These are phyloP conservation scores for Colletotrichum plurivorum DNA, from an alignment of 2,329 filamentous ascomycete species.

Conservation along the genomic window DNA sequence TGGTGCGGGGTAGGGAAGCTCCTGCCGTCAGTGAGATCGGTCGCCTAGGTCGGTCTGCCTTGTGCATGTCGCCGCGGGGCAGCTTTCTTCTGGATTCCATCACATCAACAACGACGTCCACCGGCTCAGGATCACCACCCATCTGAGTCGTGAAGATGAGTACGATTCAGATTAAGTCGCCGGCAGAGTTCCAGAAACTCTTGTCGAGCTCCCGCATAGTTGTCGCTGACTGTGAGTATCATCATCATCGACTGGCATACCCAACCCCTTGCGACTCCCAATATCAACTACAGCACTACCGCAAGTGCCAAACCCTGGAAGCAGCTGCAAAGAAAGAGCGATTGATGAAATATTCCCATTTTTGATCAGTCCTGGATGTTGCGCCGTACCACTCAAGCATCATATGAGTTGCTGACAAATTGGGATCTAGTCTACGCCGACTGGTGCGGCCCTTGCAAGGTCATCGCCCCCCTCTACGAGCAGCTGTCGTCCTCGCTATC, in stretches of 20 bases:
- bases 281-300: not conserved
- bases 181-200: conserved; percentile 76
- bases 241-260: not conserved
- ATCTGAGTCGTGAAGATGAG: conserved; percentile 47
- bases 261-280: conserved; percentile 42
- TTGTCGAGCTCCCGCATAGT: conserved; percentile 83
- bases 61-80: conserved; percentile 21
- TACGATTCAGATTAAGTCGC: conserved; percentile 55
- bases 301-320: not conserved
- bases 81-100: conserved; percentile 35
- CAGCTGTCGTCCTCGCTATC: conserved; percentile 80
- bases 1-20: conserved; percentile 39
- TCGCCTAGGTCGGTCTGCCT: conserved; percentile 16
- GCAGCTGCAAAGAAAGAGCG: not conserved
- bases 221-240: conserved; percentile 86
- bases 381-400: not conserved
- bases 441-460: conserved; percentile 88
- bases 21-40: conserved; percentile 14
- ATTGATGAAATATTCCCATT: not conserved
- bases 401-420: conserved; percentile 43
- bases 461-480: conserved; percentile 87
- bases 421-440: conserved; percentile 81
- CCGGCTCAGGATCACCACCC: conserved; percentile 12
- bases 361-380: not conserved
- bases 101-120: conserved; percentile 30